phyloP scores from a whole-genome alignment of 768 basidiomycete species.

The Kwoniella botswanensis region DNA sequence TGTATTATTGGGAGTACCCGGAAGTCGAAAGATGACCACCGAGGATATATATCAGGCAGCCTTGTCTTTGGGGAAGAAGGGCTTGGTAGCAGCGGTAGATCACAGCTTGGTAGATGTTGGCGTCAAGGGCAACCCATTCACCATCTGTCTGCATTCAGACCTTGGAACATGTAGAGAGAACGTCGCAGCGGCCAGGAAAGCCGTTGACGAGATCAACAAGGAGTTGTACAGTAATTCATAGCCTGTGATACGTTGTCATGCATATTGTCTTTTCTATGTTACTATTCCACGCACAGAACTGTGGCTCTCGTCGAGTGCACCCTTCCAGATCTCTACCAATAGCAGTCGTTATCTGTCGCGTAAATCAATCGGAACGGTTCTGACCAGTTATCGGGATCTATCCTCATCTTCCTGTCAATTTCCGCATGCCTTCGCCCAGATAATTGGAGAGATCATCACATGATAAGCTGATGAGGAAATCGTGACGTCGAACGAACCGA shows the following conservation, averaged over 20 bases:
- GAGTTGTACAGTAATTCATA: slow-evolving; percentile 34
- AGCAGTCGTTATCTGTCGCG: not conserved
- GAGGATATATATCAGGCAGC: slow-evolving; percentile 38
- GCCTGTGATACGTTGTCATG: not conserved
- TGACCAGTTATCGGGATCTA: not conserved
- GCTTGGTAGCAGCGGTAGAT: slow-evolving; percentile 35
- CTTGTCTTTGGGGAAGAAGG: slow-evolving; percentile 23
- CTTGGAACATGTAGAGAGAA: slow-evolving; percentile 53
- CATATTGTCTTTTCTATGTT: slow-evolving; percentile 3
- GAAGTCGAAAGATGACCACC: slow-evolving; percentile 29
- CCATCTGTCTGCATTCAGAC: slow-evolving; percentile 60
- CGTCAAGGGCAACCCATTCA: slow-evolving; percentile 65
- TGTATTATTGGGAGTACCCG: slow-evolving; percentile 39
- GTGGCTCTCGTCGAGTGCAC: too few species aligned
- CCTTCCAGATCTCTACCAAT: too few species aligned
- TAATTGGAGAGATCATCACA: not conserved
- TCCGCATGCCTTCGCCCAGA: not conserved
- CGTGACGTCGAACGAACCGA: not conserved
- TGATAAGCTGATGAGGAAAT: slow-evolving; percentile 3
- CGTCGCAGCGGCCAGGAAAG: slow-evolving; percentile 63
- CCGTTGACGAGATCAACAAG: slow-evolving; percentile 66
- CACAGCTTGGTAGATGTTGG: slow-evolving; percentile 31
- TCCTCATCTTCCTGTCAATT: not conserved
- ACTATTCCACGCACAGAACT: not conserved
- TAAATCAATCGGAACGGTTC: not conserved